Conservation (phyloP, 179 eudicot genomes). For the Dionaea muscipula region DNA sequence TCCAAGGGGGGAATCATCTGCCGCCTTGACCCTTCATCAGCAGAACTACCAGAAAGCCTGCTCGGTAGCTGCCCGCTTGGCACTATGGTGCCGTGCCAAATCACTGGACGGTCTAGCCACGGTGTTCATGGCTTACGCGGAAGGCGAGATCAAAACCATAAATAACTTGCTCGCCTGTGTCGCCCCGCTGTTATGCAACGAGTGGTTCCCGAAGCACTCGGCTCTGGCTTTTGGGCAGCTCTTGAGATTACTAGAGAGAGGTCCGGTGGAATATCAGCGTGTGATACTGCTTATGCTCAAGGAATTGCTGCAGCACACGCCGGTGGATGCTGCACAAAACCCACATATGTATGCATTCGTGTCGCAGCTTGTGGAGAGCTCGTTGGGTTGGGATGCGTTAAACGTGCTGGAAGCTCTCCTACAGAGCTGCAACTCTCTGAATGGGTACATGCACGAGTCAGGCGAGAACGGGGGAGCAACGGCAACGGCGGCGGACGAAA, state of each 20-base stretch:
- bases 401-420: conserved; percentile 91
- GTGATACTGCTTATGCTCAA: conserved; percentile 76
- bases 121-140: conserved; percentile 71
- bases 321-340: conserved; percentile 94
- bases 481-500: conserved; percentile 57
- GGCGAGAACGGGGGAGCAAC: conserved; percentile 60
- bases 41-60: conserved; percentile 83
- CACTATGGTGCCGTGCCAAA: conserved; percentile 78
- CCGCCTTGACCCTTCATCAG: conserved; percentile 54
- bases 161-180: conserved; percentile 76
- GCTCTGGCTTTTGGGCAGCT: conserved; percentile 89
- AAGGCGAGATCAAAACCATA: conserved; percentile 64
- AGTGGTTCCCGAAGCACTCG: conserved; percentile 95
- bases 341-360: conserved; percentile 98
- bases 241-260: conserved; percentile 67
- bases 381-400: conserved; percentile 91
- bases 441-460: conserved; percentile 48
- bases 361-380: conserved; percentile 93
- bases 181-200: conserved; percentile 73
- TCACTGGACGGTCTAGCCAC: conserved; percentile 72
- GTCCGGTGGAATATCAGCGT: conserved; percentile 81
- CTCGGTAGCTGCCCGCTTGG: conserved; percentile 71
- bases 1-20: conserved; percentile 49
- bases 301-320: conserved; percentile 90
- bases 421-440: conserved; percentile 83